These are phyloP conservation scores for Drechslera avenae DNA, from an alignment of 2,329 filamentous ascomycete genomes.

Conservation along the genomic window DNA sequence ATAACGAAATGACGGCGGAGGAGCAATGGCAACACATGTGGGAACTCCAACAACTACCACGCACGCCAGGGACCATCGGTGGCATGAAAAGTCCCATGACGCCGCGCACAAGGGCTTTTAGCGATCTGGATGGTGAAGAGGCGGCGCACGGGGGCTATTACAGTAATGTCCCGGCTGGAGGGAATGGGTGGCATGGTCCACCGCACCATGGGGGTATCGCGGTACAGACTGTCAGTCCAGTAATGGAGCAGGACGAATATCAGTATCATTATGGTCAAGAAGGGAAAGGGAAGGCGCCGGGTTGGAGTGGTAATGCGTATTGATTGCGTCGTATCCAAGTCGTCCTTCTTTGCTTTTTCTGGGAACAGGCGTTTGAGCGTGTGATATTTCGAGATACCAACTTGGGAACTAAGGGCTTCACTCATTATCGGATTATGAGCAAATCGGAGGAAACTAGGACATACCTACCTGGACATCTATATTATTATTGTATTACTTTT, in stretches of 20 bases:
- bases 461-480: neutral
- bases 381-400: conserved; percentile 25
- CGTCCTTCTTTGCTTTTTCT: neutral
- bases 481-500: neutral
- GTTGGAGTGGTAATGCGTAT: conserved; percentile 17
- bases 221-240: conserved; percentile 25
- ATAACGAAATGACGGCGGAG: conserved; percentile 44
- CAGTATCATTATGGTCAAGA: conserved; percentile 25
- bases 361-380: conserved; percentile 25
- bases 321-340: neutral
- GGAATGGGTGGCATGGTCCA: conserved; percentile 19
- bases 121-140: conserved; percentile 29
- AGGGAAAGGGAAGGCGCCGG: conserved; percentile 22
- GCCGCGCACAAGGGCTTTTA: conserved; percentile 44
- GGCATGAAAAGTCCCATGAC: conserved; percentile 41
- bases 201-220: conserved; percentile 13
- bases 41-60: conserved; percentile 48
- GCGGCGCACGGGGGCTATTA: conserved; percentile 18
- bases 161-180: conserved; percentile 9
- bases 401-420: conserved; percentile 11
- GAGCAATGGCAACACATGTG: conserved; percentile 51
- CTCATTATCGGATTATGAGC: conserved; percentile 17
- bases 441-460: neutral
- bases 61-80: conserved; percentile 40
- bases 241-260: conserved; percentile 29